Evolutionary conservation across 2,329 filamentous ascomycete species (phyloP).

Genomic region (Fusarium penzigii): DNA sequence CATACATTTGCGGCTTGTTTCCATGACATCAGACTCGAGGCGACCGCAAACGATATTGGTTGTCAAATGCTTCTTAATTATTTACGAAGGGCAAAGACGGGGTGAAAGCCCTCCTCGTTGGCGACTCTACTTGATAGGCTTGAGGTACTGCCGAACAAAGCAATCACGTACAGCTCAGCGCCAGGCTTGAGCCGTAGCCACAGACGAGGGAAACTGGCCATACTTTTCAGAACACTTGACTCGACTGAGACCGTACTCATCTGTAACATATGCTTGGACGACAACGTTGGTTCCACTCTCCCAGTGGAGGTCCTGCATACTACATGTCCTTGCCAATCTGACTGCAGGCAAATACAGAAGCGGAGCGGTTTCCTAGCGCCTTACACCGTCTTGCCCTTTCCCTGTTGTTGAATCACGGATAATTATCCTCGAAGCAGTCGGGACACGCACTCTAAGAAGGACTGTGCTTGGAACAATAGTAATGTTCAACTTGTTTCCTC

Average conservation of each 20-base stretch:
- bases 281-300: slow-evolving; percentile 29
- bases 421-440: slow-evolving; percentile 11
- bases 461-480: too few relatives aligned
- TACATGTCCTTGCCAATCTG: slow-evolving; percentile 22
- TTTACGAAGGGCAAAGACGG: too few relatives aligned
- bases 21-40: too few relatives aligned
- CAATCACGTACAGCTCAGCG: too few relatives aligned
- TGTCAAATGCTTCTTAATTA: slow-evolving; percentile 8
- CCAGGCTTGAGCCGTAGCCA: not conserved
- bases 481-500: too few relatives aligned
- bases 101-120: too few relatives aligned
- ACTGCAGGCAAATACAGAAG: slow-evolving; percentile 24
- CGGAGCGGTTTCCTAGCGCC: slow-evolving; percentile 21
- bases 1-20: too few relatives aligned
- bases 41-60: slow-evolving; percentile 4
- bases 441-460: slow-evolving; percentile 9
- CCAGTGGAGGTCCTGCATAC: slow-evolving; percentile 29
- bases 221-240: not conserved
- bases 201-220: not conserved
- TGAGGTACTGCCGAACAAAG: too few relatives aligned
- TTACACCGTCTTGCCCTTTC: slow-evolving; percentile 19
- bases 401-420: slow-evolving; percentile 14
- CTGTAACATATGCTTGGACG: slow-evolving; percentile 20
- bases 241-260: not conserved
- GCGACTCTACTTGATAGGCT: too few relatives aligned